Evolutionary conservation across 2,329 filamentous ascomycete genomes (phyloP), one percentile per base, ranked within the genome.

Genomic region (Fusarium palustre): DNA sequence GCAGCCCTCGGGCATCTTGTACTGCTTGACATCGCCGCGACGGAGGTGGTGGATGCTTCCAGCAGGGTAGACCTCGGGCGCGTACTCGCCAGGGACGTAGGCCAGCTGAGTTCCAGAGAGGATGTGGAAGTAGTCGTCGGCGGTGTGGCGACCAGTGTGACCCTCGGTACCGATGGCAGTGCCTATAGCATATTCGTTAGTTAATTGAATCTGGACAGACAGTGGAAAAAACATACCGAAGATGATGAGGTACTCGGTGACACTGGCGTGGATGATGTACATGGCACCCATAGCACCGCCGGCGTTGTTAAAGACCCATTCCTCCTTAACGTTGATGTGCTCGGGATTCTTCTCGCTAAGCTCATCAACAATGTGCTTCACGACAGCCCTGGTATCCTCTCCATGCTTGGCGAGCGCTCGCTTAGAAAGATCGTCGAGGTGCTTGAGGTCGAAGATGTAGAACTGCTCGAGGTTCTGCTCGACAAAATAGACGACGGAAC

Each of bases 51-150:
- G 91, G 70, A 93, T 86, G 73, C 81, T 85, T 38, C 92, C 92
- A 56, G 87, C 80, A 0, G 87, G 84, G 82, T 93, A 95, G 66
- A 92, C 81, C 80, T 93, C 91, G 34, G 90, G 83, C 77, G 87
- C 84, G 79, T 88, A 92, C 68, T 84, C 77, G 70, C 91, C 91
- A 3, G 90, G 88, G 7, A 87, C 85, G 83, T 93, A 94, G 69
- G 93, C 91, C 74, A 88, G 85, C 81, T 97, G 90, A 74, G 90
- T 88, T 74, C 94, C 94, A 34, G 84, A 84, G 33, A 97, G 85
- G 84, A 97, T 97, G 85, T 94, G 88, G 86, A 97, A 97, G 85
- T 96, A 97, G 84, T 97, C 94, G 81, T 97, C 92, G 18, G 93
- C 93, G 15, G 93, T 95, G 85, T 97, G 94, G 52, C 93, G 91